These are phyloP conservation scores for Hanseniaspora osmophila DNA, from an alignment of 805 yeast genomes.

Conservation along the genomic window DNA sequence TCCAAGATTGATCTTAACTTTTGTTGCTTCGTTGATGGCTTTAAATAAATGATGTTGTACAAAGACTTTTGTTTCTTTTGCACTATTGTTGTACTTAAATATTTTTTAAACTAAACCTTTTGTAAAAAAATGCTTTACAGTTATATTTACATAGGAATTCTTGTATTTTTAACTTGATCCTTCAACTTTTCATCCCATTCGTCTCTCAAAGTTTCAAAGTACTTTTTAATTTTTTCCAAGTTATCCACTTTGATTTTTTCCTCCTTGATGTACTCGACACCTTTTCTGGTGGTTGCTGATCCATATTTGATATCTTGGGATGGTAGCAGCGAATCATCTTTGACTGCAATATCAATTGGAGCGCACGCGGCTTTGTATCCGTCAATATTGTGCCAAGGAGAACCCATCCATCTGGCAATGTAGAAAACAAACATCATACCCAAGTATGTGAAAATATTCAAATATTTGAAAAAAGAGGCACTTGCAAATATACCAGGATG, in stretches of 20 bases:
- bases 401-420: constrained; percentile 67
- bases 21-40: constrained; percentile 90
- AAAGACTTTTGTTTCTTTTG: no score
- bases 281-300: constrained; percentile 53
- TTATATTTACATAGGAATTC: constrained; percentile 14
- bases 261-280: constrained; percentile 46
- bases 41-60: constrained; percentile 22
- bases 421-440: constrained; percentile 81
- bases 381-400: constrained; percentile 76
- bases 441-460: constrained; percentile 66
- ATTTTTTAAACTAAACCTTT: background rate
- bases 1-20: constrained; percentile 81
- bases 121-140: background rate
- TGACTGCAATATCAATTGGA: constrained; percentile 52
- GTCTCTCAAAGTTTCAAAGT: constrained; percentile 38
- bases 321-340: constrained; percentile 31
- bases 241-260: constrained; percentile 51
- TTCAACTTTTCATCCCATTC: constrained; percentile 69
- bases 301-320: constrained; percentile 48
- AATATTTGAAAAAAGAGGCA: constrained; percentile 58
- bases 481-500: constrained; percentile 93
- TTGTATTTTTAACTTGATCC: constrained; percentile 52
- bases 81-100: constrained; percentile 6
- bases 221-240: constrained; percentile 34
- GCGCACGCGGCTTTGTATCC: constrained; percentile 89